Percentiles rank a stretch among this genome's conserved stretches.
Evolutionary conservation across 139 green algal genomes (phyloP).

Genomic region (Auxenochlorella pyrenoidosa): DNA sequence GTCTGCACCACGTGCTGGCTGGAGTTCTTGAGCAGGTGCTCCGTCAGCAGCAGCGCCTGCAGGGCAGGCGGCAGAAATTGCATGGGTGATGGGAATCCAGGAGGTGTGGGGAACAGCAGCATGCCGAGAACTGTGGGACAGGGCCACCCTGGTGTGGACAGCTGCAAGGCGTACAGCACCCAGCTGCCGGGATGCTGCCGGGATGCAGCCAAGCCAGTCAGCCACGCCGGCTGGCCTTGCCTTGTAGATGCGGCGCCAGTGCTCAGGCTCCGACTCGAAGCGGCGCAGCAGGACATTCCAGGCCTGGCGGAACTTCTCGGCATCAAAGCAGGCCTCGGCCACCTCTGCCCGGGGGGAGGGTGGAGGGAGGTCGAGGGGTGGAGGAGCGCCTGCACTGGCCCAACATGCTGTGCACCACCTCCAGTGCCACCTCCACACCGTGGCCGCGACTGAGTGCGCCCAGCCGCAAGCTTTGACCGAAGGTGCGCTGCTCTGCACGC

Average conservation of each 20-base stretch:
- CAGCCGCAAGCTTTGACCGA: background rate
- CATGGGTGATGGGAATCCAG: too few species aligned
- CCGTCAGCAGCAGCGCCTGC: conserved; percentile 31
- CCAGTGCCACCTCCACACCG: too few species aligned
- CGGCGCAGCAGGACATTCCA: conserved; percentile 24
- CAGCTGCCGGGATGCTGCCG: background rate
- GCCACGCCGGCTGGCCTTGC: background rate
- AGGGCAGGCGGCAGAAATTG: background rate
- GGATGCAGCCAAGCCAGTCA: background rate
- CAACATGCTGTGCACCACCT: too few species aligned
- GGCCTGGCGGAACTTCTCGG: conserved; percentile 35
- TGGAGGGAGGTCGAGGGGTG: background rate
- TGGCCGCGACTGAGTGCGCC: background rate
- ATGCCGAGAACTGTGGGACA: too few species aligned
- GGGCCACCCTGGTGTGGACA: background rate
- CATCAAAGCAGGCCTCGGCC: conserved; percentile 28
- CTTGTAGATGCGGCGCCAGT: conserved; percentile 36
- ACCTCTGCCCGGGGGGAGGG: background rate
- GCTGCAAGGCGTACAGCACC: background rate
- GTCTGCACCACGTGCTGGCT: conserved; percentile 37
- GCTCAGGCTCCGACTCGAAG: conserved; percentile 6
- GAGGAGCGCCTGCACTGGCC: too few species aligned
- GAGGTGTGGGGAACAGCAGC: too few species aligned
- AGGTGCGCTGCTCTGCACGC: too few species aligned
- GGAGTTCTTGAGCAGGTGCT: conserved; percentile 38